Conservation (phyloP, 495 filamentous ascomycete species). For the Podospora pseudocomata region DNA sequence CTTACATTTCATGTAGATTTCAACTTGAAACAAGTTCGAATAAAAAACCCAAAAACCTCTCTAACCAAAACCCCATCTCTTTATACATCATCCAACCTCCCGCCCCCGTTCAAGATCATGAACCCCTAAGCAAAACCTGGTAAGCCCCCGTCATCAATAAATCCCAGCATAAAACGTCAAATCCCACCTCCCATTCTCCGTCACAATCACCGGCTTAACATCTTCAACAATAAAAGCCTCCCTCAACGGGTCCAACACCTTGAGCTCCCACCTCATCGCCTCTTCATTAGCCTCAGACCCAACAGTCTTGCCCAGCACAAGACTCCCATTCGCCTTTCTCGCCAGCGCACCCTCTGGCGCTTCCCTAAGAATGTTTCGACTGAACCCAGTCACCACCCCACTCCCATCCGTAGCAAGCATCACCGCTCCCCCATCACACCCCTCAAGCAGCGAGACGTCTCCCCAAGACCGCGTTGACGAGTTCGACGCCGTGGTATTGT, state of each 20-base stretch:
- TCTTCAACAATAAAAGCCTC: slow-evolving; percentile 18
- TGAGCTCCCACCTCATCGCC: slow-evolving; percentile 31
- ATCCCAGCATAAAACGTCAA: slow-evolving; percentile 20
- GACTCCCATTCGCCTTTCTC: slow-evolving; percentile 29
- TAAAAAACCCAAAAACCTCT: neutral
- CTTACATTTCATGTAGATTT: neutral
- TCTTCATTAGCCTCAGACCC: slow-evolving; percentile 35
- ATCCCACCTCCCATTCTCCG: slow-evolving; percentile 21
- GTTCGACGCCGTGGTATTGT: neutral
- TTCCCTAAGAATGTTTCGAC: slow-evolving; percentile 27
- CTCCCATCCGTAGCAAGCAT: slow-evolving; percentile 36
- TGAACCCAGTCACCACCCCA: slow-evolving; percentile 29
- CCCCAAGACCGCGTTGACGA: slow-evolving; percentile 30
- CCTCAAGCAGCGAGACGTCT: slow-evolving; percentile 39
- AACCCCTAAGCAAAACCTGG: neutral
- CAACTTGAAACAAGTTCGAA: neutral
- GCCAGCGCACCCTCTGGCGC: slow-evolving; percentile 32
- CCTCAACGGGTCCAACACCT: slow-evolving; percentile 13
- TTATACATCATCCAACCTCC: neutral
- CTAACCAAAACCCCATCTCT: neutral
- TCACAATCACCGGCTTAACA: slow-evolving; percentile 18
- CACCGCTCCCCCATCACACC: slow-evolving; percentile 40
- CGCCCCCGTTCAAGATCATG: neutral
- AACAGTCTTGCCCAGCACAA: slow-evolving; percentile 33
- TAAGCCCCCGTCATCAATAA: slow-evolving; percentile 9